Evolutionary conservation across 2,329 filamentous ascomycete species (phyloP).

Genomic region (Diaporthe vexans): DNA sequence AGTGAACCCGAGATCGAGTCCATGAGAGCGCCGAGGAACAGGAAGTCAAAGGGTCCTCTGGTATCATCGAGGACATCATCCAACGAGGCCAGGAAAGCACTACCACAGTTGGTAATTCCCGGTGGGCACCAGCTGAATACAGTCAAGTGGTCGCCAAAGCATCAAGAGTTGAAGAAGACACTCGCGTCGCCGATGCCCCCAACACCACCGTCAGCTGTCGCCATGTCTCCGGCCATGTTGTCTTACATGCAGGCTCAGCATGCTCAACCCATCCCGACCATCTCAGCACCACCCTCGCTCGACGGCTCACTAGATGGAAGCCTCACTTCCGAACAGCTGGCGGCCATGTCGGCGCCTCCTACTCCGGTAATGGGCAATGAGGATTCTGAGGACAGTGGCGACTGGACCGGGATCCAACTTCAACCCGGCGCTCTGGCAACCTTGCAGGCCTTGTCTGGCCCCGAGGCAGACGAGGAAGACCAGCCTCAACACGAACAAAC

Average conservation of each 20-base stretch:
- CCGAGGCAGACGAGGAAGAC: slow-evolving; percentile 68
- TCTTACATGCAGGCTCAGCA: slow-evolving; percentile 77
- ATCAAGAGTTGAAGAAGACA: slow-evolving; percentile 58
- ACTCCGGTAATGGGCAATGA: slow-evolving; percentile 80
- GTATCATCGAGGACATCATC: slow-evolving; percentile 42
- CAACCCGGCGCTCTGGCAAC: slow-evolving; percentile 86
- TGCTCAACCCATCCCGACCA: slow-evolving; percentile 76
- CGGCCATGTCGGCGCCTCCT: slow-evolving; percentile 84
- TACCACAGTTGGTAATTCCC: slow-evolving; percentile 69
- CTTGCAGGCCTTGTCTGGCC: slow-evolving; percentile 78
- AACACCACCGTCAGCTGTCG: slow-evolving; percentile 76
- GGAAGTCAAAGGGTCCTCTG: slow-evolving; percentile 50
- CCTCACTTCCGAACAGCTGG: slow-evolving; percentile 88
- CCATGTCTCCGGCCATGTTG: slow-evolving; percentile 82
- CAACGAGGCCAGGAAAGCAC: slow-evolving; percentile 54
- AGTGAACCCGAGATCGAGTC: slow-evolving; percentile 60
- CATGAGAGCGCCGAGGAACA: slow-evolving; percentile 53
- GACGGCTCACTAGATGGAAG: slow-evolving; percentile 94
- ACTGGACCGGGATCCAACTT: slow-evolving; percentile 81
- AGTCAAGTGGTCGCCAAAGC: slow-evolving; percentile 34
- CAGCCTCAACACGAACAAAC: slow-evolving; percentile 69
- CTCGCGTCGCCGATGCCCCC: slow-evolving; percentile 71
- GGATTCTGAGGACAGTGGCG: slow-evolving; percentile 67
- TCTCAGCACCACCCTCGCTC: slow-evolving; percentile 87
- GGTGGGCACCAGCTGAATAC: slow-evolving; percentile 13